A percentile compares a stretch with the other conserved stretches of the same genome.
Conservation (phyloP, 257 asterid genomes). For the Paraleonurus japonicus region DNA sequence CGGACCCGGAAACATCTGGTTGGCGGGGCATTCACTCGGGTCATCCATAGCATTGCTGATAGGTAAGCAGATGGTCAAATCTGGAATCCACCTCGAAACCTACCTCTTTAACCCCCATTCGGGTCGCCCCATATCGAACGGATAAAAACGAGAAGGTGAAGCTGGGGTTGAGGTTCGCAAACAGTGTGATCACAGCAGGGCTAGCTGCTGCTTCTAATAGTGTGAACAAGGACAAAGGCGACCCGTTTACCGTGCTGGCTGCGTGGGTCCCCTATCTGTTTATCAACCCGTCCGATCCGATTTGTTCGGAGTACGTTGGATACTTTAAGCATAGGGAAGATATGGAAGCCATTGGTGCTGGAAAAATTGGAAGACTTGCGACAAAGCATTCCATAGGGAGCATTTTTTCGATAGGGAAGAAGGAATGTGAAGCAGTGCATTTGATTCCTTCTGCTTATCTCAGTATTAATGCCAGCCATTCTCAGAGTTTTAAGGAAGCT, state of each 20-base stretch:
- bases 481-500: conserved; percentile 42
- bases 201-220: conserved; percentile 40
- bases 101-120: conserved; percentile 75
- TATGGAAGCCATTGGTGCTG: conserved; percentile 51
- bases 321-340: conserved; percentile 65
- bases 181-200: conserved; percentile 52
- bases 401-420: conserved; percentile 31
- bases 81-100: conserved; percentile 44
- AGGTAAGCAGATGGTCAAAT: conserved; percentile 45
- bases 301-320: conserved; percentile 61
- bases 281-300: conserved; percentile 54
- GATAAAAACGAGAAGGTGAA: conserved; percentile 51
- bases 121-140: conserved; percentile 54
- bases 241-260: conserved; percentile 39
- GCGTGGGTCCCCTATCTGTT: conserved; percentile 69
- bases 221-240: conserved; percentile 17
- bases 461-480: conserved; percentile 32
- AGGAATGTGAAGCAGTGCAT: conserved; percentile 51
- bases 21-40: conserved; percentile 73
- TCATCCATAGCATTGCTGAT: conserved; percentile 58
- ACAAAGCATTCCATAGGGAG: conserved; percentile 57
- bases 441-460: conserved; percentile 65
- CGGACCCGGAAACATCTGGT: conserved; percentile 42
- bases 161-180: conserved; percentile 51
- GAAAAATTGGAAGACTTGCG: conserved; percentile 53